Percentiles rank a stretch among this genome's conserved stretches.
Conservation (phyloP, 768 basidiomycete species). For the Nidularia sp. region DNA sequence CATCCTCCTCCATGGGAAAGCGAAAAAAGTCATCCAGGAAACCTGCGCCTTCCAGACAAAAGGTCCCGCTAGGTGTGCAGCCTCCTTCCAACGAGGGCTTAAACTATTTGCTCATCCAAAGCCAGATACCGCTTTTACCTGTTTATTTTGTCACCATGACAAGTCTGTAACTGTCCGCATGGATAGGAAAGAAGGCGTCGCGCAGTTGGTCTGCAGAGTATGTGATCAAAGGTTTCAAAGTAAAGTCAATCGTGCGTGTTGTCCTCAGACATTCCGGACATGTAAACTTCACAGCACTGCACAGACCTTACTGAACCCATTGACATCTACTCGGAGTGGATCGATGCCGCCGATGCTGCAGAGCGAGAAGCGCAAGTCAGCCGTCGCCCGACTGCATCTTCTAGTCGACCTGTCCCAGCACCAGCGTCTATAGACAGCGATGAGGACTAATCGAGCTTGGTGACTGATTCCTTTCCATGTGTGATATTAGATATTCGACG, state of each 20-base stretch:
- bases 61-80: constrained; percentile 67
- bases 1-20: constrained; percentile 64
- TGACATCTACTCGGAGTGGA: constrained; percentile 91
- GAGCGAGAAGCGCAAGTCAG: constrained; percentile 54
- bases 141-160: constrained; percentile 87
- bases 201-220: constrained; percentile 75
- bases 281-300: constrained; percentile 4
- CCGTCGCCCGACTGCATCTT: constrained; percentile 56
- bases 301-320: constrained; percentile 83
- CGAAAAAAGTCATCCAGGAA: constrained; percentile 88
- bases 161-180: constrained; percentile 83
- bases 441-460: constrained; percentile 29
- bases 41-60: constrained; percentile 61
- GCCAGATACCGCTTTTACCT: constrained; percentile 79
- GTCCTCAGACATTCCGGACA: constrained; percentile 2
- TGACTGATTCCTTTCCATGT: background rate
- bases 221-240: constrained; percentile 87
- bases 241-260: constrained; percentile 70
- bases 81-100: background rate
- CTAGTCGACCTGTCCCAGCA: constrained; percentile 46
- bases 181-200: constrained; percentile 82
- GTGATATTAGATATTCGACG: background rate
- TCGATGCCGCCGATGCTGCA: constrained; percentile 83
- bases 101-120: background rate
- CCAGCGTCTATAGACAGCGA: constrained; percentile 44